These are phyloP conservation scores for Piromyces finnis DNA, from an alignment of 192 early-diverging fungal genomes.

Conservation along the genomic window DNA sequence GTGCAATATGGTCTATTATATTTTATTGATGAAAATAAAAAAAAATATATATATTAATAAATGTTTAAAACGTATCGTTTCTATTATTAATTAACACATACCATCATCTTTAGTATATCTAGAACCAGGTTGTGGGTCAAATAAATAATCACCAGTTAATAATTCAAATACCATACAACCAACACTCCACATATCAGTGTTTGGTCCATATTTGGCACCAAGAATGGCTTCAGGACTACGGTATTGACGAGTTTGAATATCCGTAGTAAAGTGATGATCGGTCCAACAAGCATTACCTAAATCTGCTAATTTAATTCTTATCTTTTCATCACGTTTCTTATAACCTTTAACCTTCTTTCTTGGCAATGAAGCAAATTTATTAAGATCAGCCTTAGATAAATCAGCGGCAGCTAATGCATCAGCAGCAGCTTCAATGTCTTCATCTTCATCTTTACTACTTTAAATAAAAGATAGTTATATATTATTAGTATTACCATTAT, in stretches of 20 bases:
- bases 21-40: not conserved
- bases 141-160: conserved; percentile 82
- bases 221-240: conserved; percentile 89
- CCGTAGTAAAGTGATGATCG: conserved; percentile 83
- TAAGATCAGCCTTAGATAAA: not conserved
- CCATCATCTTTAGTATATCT: conserved; percentile 83
- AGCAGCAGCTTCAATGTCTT: not conserved
- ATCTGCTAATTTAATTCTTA: conserved; percentile 83
- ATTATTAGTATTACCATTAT: too few relatives aligned
- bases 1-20: conserved; percentile 75
- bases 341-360: not conserved
- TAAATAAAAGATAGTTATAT: not conserved
- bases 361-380: not conserved
- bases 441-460: not conserved
- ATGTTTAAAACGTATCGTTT: not conserved
- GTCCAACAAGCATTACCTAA: conserved; percentile 94
- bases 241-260: conserved; percentile 96
- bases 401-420: not conserved
- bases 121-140: conserved; percentile 74
- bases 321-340: not conserved
- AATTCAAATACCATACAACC: conserved; percentile 90
- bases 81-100: conserved; percentile 7
- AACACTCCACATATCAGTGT: conserved; percentile 84
- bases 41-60: not conserved
- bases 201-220: conserved; percentile 65